Base-by-base conservation (phyloP, 225 moss, liverwort and hornwort genomes). In the Straminergon stramineum region DNA sequence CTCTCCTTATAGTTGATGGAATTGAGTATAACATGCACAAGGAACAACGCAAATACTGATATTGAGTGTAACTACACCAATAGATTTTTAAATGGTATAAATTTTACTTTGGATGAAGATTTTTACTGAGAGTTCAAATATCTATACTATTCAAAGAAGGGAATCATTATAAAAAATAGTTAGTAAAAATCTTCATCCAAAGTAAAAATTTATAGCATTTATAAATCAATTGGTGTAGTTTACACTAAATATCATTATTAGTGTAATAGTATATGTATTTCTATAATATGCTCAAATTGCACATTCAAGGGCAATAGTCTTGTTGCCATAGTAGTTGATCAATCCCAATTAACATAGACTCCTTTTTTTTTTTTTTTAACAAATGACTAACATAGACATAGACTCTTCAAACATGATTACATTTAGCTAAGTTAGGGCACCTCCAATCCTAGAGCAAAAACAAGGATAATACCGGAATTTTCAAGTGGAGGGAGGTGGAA, bases 401-500 rank as follows among this genome's bases (percentile, higher is more conserved):
- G 2, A 52, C 27, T 81, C 22, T 22, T 82, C 73, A 74, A 74
- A 74, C 73, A 43, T 43, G 1, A 39, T 4, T 69, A 22, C 12
- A 69, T 4, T 68, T 21, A 37, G 4, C 4, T 37, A n/a, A 22
- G 12, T 68, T 37, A 68, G 21, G 3, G 21, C 19, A n/a, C 7
- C 4, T 1, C 11, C 3, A 67, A 67, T 37, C 37, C 10, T 6
- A 20, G 5, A 67, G 6, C 1, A 1, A 1, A 35, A 67, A 19
- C 9, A 67, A 67, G 6, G 19, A 20, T 20, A 35, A 35, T 67
- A 35, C 11, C 3, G 0, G 35, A 67, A 35, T 35, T 37, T 67
- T 20, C 10, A 67, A 67, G 48, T 48, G 48, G 48, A 9, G 48
- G 48, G 48, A 48, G 48, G 48, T 9, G 9, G 48, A n/a, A n/a